phyloP scores from a whole-genome alignment of 2,329 filamentous ascomycete genomes.

The Venturia carpophila region DNA sequence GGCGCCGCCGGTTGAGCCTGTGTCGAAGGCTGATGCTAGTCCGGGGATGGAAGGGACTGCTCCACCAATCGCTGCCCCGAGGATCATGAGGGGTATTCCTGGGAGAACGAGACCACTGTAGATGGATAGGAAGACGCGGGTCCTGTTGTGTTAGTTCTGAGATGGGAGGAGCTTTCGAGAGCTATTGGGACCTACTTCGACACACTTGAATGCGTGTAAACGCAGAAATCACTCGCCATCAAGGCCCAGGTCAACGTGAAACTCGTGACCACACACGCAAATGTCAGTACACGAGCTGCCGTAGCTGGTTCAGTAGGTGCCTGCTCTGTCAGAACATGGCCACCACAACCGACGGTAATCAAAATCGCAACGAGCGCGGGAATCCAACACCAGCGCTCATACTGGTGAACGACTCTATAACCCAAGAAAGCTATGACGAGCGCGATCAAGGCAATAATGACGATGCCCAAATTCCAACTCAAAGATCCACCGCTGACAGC shows the following conservation, averaged over 20 bases:
- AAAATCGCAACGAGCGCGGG: constrained; percentile 25
- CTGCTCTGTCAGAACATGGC: constrained; percentile 44
- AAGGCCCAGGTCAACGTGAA: constrained; percentile 57
- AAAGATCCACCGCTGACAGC: constrained; percentile 49
- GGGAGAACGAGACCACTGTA: constrained; percentile 50
- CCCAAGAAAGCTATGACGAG: constrained; percentile 25
- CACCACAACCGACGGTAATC: constrained; percentile 26
- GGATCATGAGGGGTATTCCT: constrained; percentile 52
- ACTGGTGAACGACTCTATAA: constrained; percentile 26
- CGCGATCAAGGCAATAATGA: constrained; percentile 42
- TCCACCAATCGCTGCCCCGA: constrained; percentile 57
- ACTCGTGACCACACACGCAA: constrained; percentile 53
- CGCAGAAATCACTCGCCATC: constrained; percentile 53
- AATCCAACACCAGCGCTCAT: constrained; percentile 25
- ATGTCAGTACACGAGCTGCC: constrained; percentile 45
- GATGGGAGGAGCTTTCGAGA: constrained; percentile 20
- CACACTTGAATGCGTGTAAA: constrained; percentile 51
- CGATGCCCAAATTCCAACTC: constrained; percentile 51
- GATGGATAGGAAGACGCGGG: constrained; percentile 47
- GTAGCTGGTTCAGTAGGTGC: constrained; percentile 36
- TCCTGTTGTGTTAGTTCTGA: constrained; percentile 13
- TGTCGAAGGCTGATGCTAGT: constrained; percentile 49
- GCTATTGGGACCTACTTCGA: constrained; percentile 36
- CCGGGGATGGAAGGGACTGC: constrained; percentile 47
- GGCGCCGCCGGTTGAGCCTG: constrained; percentile 50